Evolutionary conservation across 768 basidiomycete genomes (phyloP).

Genomic region (Boletus subparvulus): DNA sequence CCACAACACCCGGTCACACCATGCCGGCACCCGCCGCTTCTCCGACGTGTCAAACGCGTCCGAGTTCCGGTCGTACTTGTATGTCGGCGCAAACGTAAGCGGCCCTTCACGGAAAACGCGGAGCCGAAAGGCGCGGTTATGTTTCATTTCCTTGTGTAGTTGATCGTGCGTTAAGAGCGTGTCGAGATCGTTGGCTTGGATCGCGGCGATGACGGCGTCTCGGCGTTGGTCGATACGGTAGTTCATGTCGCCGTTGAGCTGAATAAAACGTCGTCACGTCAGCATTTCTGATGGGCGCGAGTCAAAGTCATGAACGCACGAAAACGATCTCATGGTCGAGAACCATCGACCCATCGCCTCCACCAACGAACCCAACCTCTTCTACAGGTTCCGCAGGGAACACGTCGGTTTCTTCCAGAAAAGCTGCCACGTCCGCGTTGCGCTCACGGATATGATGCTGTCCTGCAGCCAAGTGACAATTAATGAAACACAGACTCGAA

Average conservation of each 20-base stretch:
- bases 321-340: slow-evolving; percentile 95
- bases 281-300: neutral
- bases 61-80: slow-evolving; percentile 88
- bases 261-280: neutral
- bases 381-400: slow-evolving; percentile 53
- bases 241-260: slow-evolving; percentile 94
- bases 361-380: slow-evolving; percentile 75
- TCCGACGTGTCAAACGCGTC: slow-evolving; percentile 84
- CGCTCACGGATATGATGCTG: slow-evolving; percentile 79
- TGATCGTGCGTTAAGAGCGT: slow-evolving; percentile 79
- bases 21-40: slow-evolving; percentile 87
- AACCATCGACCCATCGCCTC: slow-evolving; percentile 91
- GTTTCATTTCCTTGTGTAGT: slow-evolving; percentile 83
- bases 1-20: slow-evolving; percentile 95
- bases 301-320: slow-evolving; percentile 37
- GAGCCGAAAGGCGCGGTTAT: slow-evolving; percentile 84
- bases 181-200: slow-evolving; percentile 64
- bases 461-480: slow-evolving; percentile 96
- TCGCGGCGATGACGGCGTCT: slow-evolving; percentile 71
- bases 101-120: slow-evolving; percentile 81
- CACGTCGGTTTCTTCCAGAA: slow-evolving; percentile 78
- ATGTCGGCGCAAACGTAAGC: slow-evolving; percentile 84
- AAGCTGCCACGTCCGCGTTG: slow-evolving; percentile 84
- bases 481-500: slow-evolving; percentile 91
- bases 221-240: slow-evolving; percentile 95